Evolutionary conservation across 768 basidiomycete species (phyloP).

Genomic region (Pisolithus tinctorius): DNA sequence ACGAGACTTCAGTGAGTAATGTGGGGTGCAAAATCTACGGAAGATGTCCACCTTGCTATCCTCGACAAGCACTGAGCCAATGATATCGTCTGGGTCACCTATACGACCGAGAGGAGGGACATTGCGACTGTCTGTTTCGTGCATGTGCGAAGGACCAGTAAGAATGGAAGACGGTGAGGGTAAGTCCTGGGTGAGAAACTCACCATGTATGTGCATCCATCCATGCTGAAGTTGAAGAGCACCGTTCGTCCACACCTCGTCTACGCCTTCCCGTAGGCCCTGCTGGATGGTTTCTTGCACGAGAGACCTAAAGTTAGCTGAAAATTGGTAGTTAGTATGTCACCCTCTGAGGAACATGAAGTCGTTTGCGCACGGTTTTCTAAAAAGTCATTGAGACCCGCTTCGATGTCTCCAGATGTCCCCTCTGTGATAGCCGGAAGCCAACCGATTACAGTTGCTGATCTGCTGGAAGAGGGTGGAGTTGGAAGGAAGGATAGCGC

Average conservation of each 20-base stretch:
- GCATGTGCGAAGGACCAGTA: not conserved
- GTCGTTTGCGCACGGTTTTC: conserved; percentile 52
- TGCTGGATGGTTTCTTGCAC: conserved; percentile 55
- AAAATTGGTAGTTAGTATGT: not conserved
- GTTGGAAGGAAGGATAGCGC: conserved; percentile 57
- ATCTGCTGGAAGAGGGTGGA: conserved; percentile 38
- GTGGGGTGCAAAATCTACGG: not conserved
- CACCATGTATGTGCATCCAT: conserved; percentile 84
- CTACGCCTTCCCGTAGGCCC: conserved; percentile 49
- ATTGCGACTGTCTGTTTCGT: conserved; percentile 57
- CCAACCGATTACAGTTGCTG: conserved; percentile 60
- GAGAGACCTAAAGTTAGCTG: conserved; percentile 54
- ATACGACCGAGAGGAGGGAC: conserved; percentile 68
- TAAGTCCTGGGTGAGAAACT: conserved; percentile 2
- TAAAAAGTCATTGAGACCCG: conserved; percentile 62
- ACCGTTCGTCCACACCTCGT: conserved; percentile 59
- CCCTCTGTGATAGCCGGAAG: conserved; percentile 43
- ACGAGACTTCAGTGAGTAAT: not conserved
- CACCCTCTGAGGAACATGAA: not conserved
- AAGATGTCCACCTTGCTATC: conserved; percentile 48
- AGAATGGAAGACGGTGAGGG: not conserved
- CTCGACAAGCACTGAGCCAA: conserved; percentile 67
- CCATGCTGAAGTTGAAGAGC: conserved; percentile 63
- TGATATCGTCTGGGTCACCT: conserved; percentile 80
- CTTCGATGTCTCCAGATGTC: conserved; percentile 31